Evolutionary conservation across 2,329 filamentous ascomycete genomes (phyloP).

Genomic region (Iodosphaeria phyllophila): DNA sequence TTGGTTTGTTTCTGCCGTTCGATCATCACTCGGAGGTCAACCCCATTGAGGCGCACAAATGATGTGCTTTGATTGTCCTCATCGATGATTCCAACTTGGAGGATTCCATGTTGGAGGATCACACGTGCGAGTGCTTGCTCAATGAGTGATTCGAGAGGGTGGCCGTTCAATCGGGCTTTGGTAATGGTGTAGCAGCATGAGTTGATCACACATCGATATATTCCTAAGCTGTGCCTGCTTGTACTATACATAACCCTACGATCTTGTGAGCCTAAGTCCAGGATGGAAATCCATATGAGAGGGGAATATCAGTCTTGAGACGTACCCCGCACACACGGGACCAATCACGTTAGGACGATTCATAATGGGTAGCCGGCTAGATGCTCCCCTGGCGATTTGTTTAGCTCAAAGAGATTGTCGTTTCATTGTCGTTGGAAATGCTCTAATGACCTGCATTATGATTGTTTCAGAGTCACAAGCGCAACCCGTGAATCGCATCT

Average conservation of each 20-base stretch:
- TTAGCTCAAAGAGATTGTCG: no score
- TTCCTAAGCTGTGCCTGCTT: conserved; percentile 24
- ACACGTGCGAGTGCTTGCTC: conserved; percentile 20
- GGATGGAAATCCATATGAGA: no score
- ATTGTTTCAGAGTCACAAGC: no score
- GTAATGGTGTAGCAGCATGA: conserved; percentile 22
- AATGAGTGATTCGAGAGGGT: conserved; percentile 10
- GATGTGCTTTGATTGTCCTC: conserved; percentile 22
- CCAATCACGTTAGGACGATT: no score
- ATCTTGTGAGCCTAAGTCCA: background rate
- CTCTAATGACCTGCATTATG: no score
- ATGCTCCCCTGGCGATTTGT: no score
- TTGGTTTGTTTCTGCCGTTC: conserved; percentile 13
- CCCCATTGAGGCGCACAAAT: conserved; percentile 22
- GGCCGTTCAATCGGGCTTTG: conserved; percentile 2
- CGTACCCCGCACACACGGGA: no score
- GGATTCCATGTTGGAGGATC: conserved; percentile 22
- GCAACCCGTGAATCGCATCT: no score
- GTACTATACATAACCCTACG: conserved; percentile 11
- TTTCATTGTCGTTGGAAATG: no score
- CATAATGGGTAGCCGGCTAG: no score
- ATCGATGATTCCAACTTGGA: conserved; percentile 27
- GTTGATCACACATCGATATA: conserved; percentile 26
- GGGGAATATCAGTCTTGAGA: no score
- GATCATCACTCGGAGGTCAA: conserved; percentile 25